Evolutionary conservation across 1,139 yeast genomes (phyloP).

Genomic region (Zygoascus meyerae): DNA sequence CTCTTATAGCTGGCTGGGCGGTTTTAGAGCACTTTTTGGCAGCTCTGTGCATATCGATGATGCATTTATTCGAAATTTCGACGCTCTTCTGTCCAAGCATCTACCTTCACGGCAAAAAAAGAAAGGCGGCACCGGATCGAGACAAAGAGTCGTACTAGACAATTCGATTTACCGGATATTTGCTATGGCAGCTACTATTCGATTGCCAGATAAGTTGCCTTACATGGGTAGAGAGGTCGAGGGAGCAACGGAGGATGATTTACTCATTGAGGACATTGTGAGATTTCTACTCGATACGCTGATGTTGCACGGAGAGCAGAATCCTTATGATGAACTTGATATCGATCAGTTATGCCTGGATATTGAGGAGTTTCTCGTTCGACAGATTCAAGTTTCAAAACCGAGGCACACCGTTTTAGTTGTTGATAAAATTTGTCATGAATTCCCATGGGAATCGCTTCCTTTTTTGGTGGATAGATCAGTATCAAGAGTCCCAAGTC

Average conservation of each 20-base stretch:
- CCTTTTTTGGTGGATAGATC: constrained; percentile 49
- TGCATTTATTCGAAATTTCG: constrained; percentile 39
- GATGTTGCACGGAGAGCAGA: constrained; percentile 56
- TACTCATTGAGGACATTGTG: constrained; percentile 56
- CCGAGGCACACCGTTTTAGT: constrained; percentile 58
- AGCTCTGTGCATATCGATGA: constrained; percentile 29
- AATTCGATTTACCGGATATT: constrained; percentile 3
- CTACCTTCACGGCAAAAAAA: constrained; percentile 29
- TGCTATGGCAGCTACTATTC: constrained; percentile 7
- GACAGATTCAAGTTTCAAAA: constrained; percentile 10
- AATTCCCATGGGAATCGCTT: constrained; percentile 87
- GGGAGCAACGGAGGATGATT: constrained; percentile 23
- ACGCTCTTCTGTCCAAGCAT: constrained; percentile 32
- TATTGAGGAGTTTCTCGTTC: constrained; percentile 39
- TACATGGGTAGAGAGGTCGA: not conserved
- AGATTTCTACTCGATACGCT: constrained; percentile 56
- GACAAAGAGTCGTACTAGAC: constrained; percentile 19
- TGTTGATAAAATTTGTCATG: constrained; percentile 56
- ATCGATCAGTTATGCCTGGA: constrained; percentile 45
- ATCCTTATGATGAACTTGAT: constrained; percentile 61
- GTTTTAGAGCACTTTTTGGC: constrained; percentile 59
- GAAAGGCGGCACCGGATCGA: constrained; percentile 8
- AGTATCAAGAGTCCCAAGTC: constrained; percentile 71
- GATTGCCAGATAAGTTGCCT: not conserved
- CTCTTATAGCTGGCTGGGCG: constrained; percentile 65